Base-by-base conservation (phyloP, 1,139 yeast species). In the Yamadazyma kanchanaburiensis region DNA sequence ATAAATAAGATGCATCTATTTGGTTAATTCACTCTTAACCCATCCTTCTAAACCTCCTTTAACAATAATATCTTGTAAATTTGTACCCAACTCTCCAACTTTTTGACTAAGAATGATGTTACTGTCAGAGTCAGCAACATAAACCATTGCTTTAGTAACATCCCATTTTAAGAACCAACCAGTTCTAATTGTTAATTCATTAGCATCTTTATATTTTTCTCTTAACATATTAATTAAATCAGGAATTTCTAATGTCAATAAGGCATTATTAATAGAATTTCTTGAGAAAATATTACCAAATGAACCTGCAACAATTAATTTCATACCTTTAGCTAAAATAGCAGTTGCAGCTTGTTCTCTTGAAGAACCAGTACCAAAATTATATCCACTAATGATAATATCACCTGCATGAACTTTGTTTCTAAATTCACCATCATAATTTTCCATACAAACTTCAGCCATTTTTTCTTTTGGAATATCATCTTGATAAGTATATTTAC, bases 371-470 rank as follows among this genome's bases (percentile, higher is more conserved):
- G 97, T 89, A 46, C 98, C 99, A 53, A 91, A 91, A 56, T 94
- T 94, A 69, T 67, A 94, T 13, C 99, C 99, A 34, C 91, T 78
- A 31, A 91, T 76, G 34, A 91, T 77, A 43, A 91, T 88, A 57
- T 91, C 99, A 33, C 94, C 87, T 6, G 95, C 74, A 42, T 78
- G 70, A 24, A 95, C 86, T 67, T 87, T 88, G 28, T 61, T 43
- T 33, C 82, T 78, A 58, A 91, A 91, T 44, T 89, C 94, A 12
- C 85, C 58, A 58, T 91, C 99, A 59, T 94, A 91, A 64, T 91
- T 91, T 61, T 91, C 98, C 99, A 91, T 94, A 66, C 98, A 94
- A 29, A 91, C 98, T 59, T 89, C 83, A 21, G 98, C 97, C 99
- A 91, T 91, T 58, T 83, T 85, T 46, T 86, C 95, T 49, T 83